Conservation (phyloP, 2,329 filamentous ascomycete genomes). For the Graphiopsis chlorocephala region DNA sequence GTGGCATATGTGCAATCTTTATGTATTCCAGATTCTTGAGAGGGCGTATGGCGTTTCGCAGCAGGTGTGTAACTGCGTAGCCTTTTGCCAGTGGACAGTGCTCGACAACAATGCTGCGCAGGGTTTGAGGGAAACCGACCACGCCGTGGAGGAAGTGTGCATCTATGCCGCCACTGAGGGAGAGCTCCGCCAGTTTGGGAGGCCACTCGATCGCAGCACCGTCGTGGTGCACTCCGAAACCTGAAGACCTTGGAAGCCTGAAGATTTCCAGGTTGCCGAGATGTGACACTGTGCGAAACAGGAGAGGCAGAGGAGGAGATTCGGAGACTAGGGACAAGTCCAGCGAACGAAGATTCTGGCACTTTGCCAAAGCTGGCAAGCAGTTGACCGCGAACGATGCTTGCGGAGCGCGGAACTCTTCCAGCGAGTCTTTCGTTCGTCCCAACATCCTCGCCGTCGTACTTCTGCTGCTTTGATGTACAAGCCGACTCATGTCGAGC, state of each 20-base stretch:
- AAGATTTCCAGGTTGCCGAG: constrained; percentile 47
- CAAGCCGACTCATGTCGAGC: constrained; percentile 54
- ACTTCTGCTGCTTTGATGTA: constrained; percentile 59
- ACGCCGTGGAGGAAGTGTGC: constrained; percentile 40
- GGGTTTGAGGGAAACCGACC: constrained; percentile 32
- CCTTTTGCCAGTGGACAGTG: constrained; percentile 43
- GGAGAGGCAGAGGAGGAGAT: constrained; percentile 45
- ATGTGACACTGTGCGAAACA: constrained; percentile 51
- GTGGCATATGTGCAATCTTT: constrained; percentile 41
- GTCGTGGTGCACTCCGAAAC: constrained; percentile 29
- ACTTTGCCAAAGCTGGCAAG: constrained; percentile 57
- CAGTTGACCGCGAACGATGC: constrained; percentile 57
- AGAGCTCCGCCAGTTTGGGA: constrained; percentile 40
- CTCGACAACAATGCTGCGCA: constrained; percentile 40
- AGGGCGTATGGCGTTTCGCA: constrained; percentile 32
- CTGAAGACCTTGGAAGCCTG: constrained; percentile 35
- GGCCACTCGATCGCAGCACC: constrained; percentile 39
- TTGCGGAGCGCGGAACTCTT: constrained; percentile 57
- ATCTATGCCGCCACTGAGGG: constrained; percentile 45
- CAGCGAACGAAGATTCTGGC: constrained; percentile 47
- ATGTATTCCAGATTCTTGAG: constrained; percentile 36
- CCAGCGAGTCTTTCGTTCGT: constrained; percentile 51
- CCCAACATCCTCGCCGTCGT: constrained; percentile 56
- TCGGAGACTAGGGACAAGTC: constrained; percentile 55
- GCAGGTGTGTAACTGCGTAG: constrained; percentile 36